Base-by-base conservation (phyloP, 345 rosid genomes). In the Corchorus capsularis region DNA sequence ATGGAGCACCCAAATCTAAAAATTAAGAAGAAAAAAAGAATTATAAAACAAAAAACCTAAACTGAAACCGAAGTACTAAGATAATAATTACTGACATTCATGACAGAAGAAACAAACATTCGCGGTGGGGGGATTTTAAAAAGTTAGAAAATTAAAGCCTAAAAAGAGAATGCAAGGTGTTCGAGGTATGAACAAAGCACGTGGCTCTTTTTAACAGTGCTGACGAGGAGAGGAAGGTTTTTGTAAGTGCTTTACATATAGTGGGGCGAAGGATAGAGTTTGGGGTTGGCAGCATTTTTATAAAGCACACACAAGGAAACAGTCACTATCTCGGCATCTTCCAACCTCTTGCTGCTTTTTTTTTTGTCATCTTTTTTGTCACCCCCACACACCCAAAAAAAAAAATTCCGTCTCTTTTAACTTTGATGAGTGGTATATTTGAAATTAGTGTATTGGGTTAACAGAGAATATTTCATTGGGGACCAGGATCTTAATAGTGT, bases 1-100 rank as follows among this genome's bases (percentile, higher is more conserved):
- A 78, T 15, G 22, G 53, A 76, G 14, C 78, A 63, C 70, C 75
- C 78, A 69, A 6, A 35, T 69, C 19, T 60, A 64, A 67, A 55
- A 64, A 67, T 62, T 60, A 68, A 76, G 27, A 55, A 63, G 63
- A 54, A 14, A 60, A 60, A 50, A 68, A 11, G 45, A 49, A 20
- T 0, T 20, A 5, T n/a, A 2, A 64, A 74, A 27, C 3, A 41
- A 10, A 11, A 37, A 4, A 57, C 52, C 34, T 35, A 2, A 41
- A 27, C n/a, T 13, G 66, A 20, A 27, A 22, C n/a, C 22, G 8
- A 19, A 3, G 46, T 14, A 39, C 43, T 39, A 4, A 39, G 43
- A 39, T 39, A 14, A 13, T 1, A 8, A n/a, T 7, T 37, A 52
- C 46, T 69, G 27, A 56, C 56, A 39, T 13, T 37, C 4, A 20